Base-by-base conservation (phyloP, 345 rosid genomes). In the Pistacia atlantica region DNA sequence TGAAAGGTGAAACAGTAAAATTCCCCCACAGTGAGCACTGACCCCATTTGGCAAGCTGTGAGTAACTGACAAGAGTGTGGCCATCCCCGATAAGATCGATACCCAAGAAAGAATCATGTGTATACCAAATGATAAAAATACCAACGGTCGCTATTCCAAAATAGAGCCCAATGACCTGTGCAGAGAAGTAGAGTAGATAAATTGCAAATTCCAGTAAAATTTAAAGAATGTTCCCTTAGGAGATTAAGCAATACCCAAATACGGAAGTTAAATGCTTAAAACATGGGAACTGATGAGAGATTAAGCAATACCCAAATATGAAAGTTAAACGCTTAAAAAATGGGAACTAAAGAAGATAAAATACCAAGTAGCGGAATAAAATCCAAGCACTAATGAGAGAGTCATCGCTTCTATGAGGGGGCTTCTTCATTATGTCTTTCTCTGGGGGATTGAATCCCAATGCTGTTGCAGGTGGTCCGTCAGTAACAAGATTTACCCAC, bases 391-490 rank as follows among this genome's bases (percentile, higher is more conserved):
- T 84, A 69, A 91, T 89, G 73, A 91, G 83, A 1, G 96, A 83
- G 73, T 91, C 96, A 37, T 89, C 84, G n/a, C 96, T 87, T 81
- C 80, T 88, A 31, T 93, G 84, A n/a, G 96, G 93, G 54, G 88
- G 88, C 83, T 91, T 89, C 84, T 86, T 83, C 96, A 91, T 91
- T 57, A 91, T 80, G 77, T 87, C 90, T 42, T 80, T 87, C 61
- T 91, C 96, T 0, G 96, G 90, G 68, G 96, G 96, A 69, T 91
- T 91, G 82, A 91, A 91, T 75, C 96, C 96, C 64, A 91, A 81
- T 31, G 96, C 96, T 33, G 96, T 89, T 72, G 93, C 96, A 42
- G 96, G 96, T 0, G 96, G 96, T 45, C 96, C 96, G 84, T 91
- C 96, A 0, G 96, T 91, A 14, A 91, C 96, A 45, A 91, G 90